Evolutionary conservation across 306 rosid species (phyloP), one percentile per base, ranked within the genome.

Genomic region (Alnus rubra): DNA sequence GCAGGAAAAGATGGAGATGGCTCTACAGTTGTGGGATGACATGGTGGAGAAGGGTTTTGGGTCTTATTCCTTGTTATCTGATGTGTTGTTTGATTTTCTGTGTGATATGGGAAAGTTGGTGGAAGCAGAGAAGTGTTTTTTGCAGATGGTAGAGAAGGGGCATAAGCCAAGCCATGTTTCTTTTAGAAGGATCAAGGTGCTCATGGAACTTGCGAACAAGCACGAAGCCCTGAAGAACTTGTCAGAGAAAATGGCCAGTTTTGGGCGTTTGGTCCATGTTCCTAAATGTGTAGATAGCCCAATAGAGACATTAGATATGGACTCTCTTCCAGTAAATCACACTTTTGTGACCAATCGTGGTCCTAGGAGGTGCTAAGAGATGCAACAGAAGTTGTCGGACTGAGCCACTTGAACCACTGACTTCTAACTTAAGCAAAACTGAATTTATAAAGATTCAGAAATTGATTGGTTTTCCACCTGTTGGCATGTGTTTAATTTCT

Each of bases 1-100:
- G 81, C 89, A 86, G 33, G 97, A 94, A 73, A 89, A 88, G 82
- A 92, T 87, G 75, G 97, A 92, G 50, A 89, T 92, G 97, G 98
- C 92, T 2, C 58, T 94, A 84, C 84, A 65, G 82, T 81, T 94
- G 51, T 94, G 97, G 98, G 87, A 87, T 78, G 95, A 94, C 85
- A 94, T 92, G 98, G 79, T 89, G 76, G 90, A 87, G 80, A 92
- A 80, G 89, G 98, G 95, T 53, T 94, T 92, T 79, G 98, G 97
- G 75, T 84, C 97, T 14, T 91, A 80, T 79, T 80, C 80, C 4
- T 82, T 94, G 85, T 95, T 94, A 64, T 92, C 97, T 77, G 98
- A 94, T 82, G 93, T 92, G 75, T 79, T 94, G 81, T 86, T 94
- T 81, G 97, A 89, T 85, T 79, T 94, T 86, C 95, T 94, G 44